Evolutionary conservation across 2,329 filamentous ascomycete genomes (phyloP).

Genomic region (Fusarium xylarioides): DNA sequence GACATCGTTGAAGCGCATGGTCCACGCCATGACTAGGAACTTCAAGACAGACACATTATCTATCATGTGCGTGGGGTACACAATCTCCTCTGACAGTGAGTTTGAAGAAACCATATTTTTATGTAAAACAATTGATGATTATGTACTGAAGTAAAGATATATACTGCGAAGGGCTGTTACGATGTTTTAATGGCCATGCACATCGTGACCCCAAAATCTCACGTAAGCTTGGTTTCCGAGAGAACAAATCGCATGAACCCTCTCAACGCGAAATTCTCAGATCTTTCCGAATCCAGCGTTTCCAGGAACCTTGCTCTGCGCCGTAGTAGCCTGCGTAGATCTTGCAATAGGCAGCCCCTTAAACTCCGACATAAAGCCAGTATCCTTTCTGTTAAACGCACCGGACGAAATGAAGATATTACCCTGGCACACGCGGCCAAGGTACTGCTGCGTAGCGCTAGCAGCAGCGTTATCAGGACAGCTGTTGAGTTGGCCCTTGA

Average conservation of each 20-base stretch:
- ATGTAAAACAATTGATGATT: no score
- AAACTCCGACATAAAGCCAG: constrained; percentile 26
- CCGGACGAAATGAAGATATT: constrained; percentile 20
- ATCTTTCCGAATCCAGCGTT: constrained; percentile 12
- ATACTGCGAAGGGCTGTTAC: accelerated
- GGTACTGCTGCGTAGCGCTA: constrained; percentile 17
- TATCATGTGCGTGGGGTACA: not conserved
- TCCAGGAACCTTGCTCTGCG: not conserved
- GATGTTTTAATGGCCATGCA: not conserved
- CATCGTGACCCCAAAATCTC: not conserved
- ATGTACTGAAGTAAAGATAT: not conserved
- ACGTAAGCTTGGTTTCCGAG: not conserved
- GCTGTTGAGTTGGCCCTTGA: constrained; percentile 39
- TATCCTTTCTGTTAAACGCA: constrained; percentile 14
- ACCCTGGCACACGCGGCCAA: constrained; percentile 20
- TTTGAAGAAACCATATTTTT: accelerated
- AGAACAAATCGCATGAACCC: not conserved
- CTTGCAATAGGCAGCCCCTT: constrained; percentile 12
- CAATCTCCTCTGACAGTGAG: accelerated
- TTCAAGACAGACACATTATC: not conserved
- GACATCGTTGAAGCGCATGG: not conserved
- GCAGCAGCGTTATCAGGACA: constrained; percentile 27
- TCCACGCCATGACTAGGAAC: not conserved
- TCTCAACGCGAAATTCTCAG: no score
- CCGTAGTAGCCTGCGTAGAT: not conserved